Percentiles rank a stretch among this genome's conserved stretches.
These are phyloP conservation scores for Beauveria sp. DNA, from an alignment of 2,329 filamentous ascomycete genomes.

Conservation along the genomic window DNA sequence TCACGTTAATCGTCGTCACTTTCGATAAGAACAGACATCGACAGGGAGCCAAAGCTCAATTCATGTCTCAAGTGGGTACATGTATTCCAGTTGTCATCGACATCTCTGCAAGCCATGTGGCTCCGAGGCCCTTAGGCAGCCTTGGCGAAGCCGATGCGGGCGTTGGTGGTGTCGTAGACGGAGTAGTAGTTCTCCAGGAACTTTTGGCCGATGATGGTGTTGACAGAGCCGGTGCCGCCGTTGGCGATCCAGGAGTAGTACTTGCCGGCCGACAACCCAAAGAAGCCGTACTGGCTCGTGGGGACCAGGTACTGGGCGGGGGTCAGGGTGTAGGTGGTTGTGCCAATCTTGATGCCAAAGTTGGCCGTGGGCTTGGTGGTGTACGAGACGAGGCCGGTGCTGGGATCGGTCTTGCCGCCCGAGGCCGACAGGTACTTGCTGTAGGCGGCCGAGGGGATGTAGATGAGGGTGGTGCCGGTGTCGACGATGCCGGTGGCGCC, in stretches of 20 bases:
- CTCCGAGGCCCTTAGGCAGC: constrained; percentile 7
- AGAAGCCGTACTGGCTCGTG: constrained; percentile 18
- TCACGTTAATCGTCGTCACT: neutral
- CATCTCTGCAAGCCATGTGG: neutral
- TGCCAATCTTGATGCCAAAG: constrained; percentile 22
- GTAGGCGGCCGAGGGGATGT: constrained; percentile 20
- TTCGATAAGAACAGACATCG: neutral
- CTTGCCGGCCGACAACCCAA: constrained; percentile 18
- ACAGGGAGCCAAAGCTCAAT: neutral
- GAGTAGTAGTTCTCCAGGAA: constrained; percentile 25
- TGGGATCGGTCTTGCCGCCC: constrained; percentile 19
- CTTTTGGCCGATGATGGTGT: constrained; percentile 23
- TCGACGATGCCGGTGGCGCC: constrained; percentile 19
- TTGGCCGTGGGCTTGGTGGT: constrained; percentile 21
- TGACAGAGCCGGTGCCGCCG: constrained; percentile 20
- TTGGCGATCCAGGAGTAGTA: constrained; percentile 23
- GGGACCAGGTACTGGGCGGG: constrained; percentile 21
- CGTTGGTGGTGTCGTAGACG: constrained; percentile 19
- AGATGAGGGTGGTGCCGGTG: constrained; percentile 22
- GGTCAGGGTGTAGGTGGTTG: constrained; percentile 21
- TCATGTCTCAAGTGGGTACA: neutral
- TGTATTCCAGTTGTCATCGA: neutral
- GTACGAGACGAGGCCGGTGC: constrained; percentile 19
- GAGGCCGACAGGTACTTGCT: constrained; percentile 21
- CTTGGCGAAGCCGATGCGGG: constrained; percentile 18